A percentile compares a stretch with the other conserved stretches of the same genome.
Evolutionary conservation across 129 eudicot genomes (phyloP).

Genomic region (Dittrichia graveolens): DNA sequence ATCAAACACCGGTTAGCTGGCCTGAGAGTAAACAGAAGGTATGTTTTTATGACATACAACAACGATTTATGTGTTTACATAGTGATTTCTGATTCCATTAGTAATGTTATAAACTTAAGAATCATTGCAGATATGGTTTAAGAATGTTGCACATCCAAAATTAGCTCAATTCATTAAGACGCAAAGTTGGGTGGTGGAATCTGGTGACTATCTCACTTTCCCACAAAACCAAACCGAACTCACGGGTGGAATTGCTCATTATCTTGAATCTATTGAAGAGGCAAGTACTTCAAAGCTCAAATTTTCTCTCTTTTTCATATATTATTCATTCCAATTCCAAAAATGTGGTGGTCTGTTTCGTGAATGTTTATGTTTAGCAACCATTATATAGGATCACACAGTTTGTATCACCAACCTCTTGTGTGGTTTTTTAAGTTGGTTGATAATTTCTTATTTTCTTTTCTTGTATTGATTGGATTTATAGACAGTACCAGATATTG

Average conservation of each 20-base stretch:
- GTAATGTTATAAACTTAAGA: conserved; percentile 27
- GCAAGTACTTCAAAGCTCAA: conserved; percentile 39
- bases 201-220: conserved; percentile 79
- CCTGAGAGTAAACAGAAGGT: conserved; percentile 89
- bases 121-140: conserved; percentile 66
- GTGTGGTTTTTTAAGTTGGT: no score
- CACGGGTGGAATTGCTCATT: conserved; percentile 73
- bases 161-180: conserved; percentile 64
- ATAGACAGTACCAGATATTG: conserved; percentile 97
- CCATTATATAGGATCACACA: neutral
- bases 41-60: neutral
- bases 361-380: neutral
- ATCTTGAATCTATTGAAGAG: conserved; percentile 90
- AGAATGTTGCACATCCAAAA: conserved; percentile 94
- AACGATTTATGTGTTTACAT: neutral
- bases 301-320: conserved; percentile 1
- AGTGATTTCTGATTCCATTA: conserved; percentile 9
- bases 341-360: neutral
- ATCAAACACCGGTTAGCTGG: conserved; percentile 73
- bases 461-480: conserved; percentile 27
- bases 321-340: neutral
- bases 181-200: conserved; percentile 77
- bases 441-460: neutral
- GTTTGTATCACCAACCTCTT: no score
- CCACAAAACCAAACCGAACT: conserved; percentile 76